Conservation (phyloP, 805 yeast species). For the Cyberlindnera sargentensis region DNA sequence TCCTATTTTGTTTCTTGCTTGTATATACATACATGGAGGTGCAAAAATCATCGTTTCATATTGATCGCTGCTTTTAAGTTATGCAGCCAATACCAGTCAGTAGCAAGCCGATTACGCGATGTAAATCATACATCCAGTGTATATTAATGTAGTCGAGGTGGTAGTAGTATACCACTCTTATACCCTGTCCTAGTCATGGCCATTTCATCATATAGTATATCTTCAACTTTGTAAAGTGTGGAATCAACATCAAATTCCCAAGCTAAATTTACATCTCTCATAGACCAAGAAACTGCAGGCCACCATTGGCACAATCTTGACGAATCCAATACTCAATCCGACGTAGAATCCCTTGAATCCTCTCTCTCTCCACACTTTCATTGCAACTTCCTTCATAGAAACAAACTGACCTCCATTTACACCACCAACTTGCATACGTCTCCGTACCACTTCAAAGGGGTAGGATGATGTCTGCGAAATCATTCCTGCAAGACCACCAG, state of each 20-base stretch:
- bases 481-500: constrained; percentile 97
- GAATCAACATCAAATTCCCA: constrained; percentile 32
- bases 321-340: constrained; percentile 90
- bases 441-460: constrained; percentile 90
- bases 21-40: too few species aligned
- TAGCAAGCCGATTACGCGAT: too few species aligned
- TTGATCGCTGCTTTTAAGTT: too few species aligned
- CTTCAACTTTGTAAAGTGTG: too few species aligned
- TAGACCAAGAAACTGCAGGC: constrained; percentile 94
- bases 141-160: too few species aligned
- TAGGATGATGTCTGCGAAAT: constrained; percentile 93
- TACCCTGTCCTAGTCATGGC: too few species aligned
- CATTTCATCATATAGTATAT: too few species aligned
- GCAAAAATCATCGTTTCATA: too few species aligned
- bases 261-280: constrained; percentile 67
- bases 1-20: too few species aligned
- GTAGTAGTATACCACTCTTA: too few species aligned
- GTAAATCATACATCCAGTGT: too few species aligned
- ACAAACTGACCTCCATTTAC: constrained; percentile 51
- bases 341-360: constrained; percentile 89
- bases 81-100: too few species aligned
- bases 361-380: constrained; percentile 55
- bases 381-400: constrained; percentile 48
- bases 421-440: constrained; percentile 95
- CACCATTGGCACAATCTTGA: constrained; percentile 94